Evolutionary conservation across 805 yeast genomes (phyloP).

Genomic region (Pichia pseudocactophila): DNA sequence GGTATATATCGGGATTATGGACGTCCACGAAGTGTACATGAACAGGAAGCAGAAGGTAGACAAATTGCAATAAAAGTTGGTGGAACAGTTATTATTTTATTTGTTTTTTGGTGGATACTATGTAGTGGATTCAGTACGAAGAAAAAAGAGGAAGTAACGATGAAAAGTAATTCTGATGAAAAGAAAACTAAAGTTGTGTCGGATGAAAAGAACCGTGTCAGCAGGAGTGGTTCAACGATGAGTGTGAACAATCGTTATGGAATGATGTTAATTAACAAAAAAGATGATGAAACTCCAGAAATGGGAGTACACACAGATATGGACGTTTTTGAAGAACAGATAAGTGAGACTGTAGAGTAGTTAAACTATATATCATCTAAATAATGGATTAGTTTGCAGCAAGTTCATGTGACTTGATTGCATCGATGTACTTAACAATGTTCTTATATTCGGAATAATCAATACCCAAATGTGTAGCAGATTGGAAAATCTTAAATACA

Average conservation of each 20-base stretch:
- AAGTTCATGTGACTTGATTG: too few relatives aligned
- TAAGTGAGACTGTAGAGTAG: constrained; percentile 8
- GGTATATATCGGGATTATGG: constrained; percentile 15
- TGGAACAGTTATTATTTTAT: constrained; percentile 7
- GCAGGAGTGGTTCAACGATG: constrained; percentile 2
- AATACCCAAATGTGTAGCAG: neutral
- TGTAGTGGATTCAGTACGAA: constrained; percentile 7
- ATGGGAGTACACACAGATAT: neutral
- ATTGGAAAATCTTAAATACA: neutral
- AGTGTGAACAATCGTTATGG: constrained; percentile 11
- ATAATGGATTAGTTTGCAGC: too few relatives aligned
- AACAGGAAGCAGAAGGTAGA: constrained; percentile 10
- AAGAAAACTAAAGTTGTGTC: neutral
- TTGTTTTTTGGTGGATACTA: constrained; percentile 10
- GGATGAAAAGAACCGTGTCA: neutral
- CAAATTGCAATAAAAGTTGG: constrained; percentile 7
- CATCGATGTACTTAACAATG: neutral
- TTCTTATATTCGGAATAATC: neutral
- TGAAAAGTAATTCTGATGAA: neutral
- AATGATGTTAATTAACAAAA: constrained; percentile 5
- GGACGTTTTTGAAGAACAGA: constrained; percentile 6
- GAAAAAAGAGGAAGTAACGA: neutral
- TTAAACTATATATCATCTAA: too few relatives aligned
- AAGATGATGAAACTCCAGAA: neutral
- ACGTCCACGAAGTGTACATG: constrained; percentile 7